Evolutionary conservation across 805 yeast genomes (phyloP), one percentile per base, ranked within the genome.

Genomic region (Kuraishia borneana): DNA sequence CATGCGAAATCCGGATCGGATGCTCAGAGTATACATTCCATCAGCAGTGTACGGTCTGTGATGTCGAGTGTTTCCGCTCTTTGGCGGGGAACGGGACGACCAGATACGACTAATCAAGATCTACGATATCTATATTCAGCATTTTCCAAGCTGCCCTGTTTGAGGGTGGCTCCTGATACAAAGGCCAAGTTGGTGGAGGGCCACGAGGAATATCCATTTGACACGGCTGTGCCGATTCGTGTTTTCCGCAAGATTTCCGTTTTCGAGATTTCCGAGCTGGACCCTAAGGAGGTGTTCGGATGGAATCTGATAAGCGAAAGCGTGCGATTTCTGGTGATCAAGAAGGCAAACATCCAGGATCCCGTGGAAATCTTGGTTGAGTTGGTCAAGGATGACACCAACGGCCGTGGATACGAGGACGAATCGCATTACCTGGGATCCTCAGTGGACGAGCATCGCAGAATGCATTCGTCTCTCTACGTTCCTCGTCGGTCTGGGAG

Each of bases 121-220:
- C 51, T 73, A 31, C 67, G 63, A 42, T 76, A 76, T 51, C 48
- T 76, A 20, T 71, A 73, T 47, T 66, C 76, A 13, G 75, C 79
- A 3, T 77, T 76, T 50, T 70, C 81, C 3, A 76, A 76, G 41
- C 57, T 76, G 19, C 83, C 84, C 1, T 74, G 83, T 47, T 59
- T 76, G 33, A 56, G 79, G 23, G 48, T 76, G 36, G 68, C 76
- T 9, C 77, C 78, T 8, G 78, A 73, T 40, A 62, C 73, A 5
- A 73, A 73, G 40, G 68, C 78, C 13, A 68, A 62, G 40, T 55
- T 72, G 30, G 76, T 76, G 20, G 65, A 61, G 33, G 75, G 76
- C 2, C 77, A 74, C 48, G 82, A 76, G 45, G 83, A 76, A 47
- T 76, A 70, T 47, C 84, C 83, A 0, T 76, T 78, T 48, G 84